These are phyloP conservation scores for Fraxinus greggii DNA, from an alignment of 305 asterid genomes.

Conservation along the genomic window DNA sequence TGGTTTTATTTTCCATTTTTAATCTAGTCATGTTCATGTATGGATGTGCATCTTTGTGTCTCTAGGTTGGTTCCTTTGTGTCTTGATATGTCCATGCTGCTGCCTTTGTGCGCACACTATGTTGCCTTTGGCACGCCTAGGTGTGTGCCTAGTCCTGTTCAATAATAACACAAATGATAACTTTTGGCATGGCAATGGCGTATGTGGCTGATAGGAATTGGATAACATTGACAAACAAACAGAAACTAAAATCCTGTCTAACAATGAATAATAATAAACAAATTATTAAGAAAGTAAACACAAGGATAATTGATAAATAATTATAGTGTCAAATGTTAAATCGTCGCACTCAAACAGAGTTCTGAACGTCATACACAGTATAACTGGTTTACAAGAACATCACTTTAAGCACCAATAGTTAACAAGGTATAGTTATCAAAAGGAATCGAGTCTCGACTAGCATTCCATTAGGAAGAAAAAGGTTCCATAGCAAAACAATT, in stretches of 20 bases:
- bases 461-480: constrained; percentile 19
- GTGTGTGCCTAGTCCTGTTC: neutral
- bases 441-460: constrained; percentile 12
- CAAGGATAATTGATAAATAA: neutral
- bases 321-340: neutral
- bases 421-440: constrained; percentile 2
- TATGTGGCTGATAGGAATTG: neutral
- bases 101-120: neutral
- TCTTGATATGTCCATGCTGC: neutral
- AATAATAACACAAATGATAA: neutral
- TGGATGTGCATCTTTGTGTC: neutral
- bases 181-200: neutral
- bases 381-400: neutral
- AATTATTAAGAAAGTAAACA: neutral
- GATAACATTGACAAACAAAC: neutral
- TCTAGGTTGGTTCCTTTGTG: neutral
- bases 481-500: constrained; percentile 22
- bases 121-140: neutral
- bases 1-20: too few relatives aligned
- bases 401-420: constrained; percentile 10
- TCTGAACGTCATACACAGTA: constrained; percentile 20
- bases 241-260: neutral
- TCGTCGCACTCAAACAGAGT: constrained; percentile 10
- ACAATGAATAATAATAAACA: neutral
- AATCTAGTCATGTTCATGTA: neutral